Percentiles rank a stretch among this genome's conserved stretches.
These are phyloP conservation scores for Coemansia asiatica DNA, from an alignment of 192 early-diverging fungal genomes.

Conservation along the genomic window DNA sequence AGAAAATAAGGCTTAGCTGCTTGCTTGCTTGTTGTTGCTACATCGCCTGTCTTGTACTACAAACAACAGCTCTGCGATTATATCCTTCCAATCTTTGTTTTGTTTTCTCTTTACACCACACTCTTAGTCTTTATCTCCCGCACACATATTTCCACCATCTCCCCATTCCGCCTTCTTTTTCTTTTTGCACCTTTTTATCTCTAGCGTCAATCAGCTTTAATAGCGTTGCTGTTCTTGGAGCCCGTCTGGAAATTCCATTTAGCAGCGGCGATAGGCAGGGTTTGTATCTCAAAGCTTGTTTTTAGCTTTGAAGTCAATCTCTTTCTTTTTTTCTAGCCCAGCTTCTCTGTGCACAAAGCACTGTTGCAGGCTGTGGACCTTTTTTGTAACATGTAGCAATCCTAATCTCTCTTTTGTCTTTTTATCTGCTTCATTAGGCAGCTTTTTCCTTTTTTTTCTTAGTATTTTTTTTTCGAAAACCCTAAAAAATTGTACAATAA, in stretches of 20 bases:
- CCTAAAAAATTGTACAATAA: slow-evolving; percentile 41
- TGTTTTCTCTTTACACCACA: background rate
- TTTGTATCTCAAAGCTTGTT: background rate
- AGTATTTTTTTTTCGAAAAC: slow-evolving; percentile 12
- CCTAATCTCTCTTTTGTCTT: background rate
- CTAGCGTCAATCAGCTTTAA: too few relatives aligned
- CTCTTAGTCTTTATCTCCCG: too few relatives aligned
- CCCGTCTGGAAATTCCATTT: background rate
- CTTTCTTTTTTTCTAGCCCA: background rate
- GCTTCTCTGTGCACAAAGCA: background rate
- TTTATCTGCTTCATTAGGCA: background rate
- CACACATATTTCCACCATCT: background rate
- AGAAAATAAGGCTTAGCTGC: too few relatives aligned
- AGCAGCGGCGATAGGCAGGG: background rate
- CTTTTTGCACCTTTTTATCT: background rate
- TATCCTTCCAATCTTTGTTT: background rate
- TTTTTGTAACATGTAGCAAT: slow-evolving; percentile 5
- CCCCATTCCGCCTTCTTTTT: background rate
- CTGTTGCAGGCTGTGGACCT: background rate
- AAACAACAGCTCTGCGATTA: background rate
- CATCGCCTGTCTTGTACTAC: background rate
- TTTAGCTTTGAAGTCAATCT: background rate
- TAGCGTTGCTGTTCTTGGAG: too few relatives aligned
- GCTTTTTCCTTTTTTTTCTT: background rate
- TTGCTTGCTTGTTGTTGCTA: background rate